phyloP scores from a whole-genome alignment of 495 filamentous ascomycete genomes.

The Aspergillus conjunctus region DNA sequence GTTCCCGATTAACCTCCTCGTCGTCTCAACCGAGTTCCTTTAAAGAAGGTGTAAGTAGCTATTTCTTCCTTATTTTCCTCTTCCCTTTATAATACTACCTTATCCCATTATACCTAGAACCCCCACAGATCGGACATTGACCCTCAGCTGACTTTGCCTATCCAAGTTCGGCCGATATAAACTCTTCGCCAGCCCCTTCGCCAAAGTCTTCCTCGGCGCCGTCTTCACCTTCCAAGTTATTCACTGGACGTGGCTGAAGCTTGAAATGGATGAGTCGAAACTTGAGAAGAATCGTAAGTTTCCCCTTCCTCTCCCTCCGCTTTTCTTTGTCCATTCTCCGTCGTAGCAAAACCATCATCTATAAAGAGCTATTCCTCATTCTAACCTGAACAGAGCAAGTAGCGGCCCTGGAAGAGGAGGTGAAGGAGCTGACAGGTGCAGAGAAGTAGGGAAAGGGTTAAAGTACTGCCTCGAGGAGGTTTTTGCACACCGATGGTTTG shows the following conservation, averaged over 20 bases:
- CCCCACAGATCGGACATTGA: background rate
- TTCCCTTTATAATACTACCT: background rate
- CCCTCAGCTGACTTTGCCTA: background rate
- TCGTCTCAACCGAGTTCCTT: slow-evolving; percentile 20
- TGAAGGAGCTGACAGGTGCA: slow-evolving; percentile 38
- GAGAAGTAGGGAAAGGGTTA: slow-evolving; percentile 28
- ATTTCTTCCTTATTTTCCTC: background rate
- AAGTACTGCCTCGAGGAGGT: too few relatives aligned
- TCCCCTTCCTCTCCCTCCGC: background rate
- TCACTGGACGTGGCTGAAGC: slow-evolving; percentile 83
- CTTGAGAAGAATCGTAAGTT: slow-evolving; percentile 57
- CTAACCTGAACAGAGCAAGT: slow-evolving; percentile 40
- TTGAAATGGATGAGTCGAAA: slow-evolving; percentile 78
- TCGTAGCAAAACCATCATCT: too few relatives aligned
- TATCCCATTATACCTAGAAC: background rate
- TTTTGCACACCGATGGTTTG: too few relatives aligned
- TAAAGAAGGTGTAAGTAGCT: slow-evolving; percentile 27
- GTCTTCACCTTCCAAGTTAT: slow-evolving; percentile 84
- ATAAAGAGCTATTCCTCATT: background rate
- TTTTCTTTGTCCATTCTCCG: too few relatives aligned
- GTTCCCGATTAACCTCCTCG: slow-evolving; percentile 12
- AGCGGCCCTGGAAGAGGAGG: slow-evolving; percentile 44
- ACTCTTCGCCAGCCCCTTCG: slow-evolving; percentile 74
- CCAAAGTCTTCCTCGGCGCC: slow-evolving; percentile 82
- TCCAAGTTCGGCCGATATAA: slow-evolving; percentile 72